Evolutionary conservation across 2,329 filamentous ascomycete genomes (phyloP).

Genomic region (Ascomycota sp.): DNA sequence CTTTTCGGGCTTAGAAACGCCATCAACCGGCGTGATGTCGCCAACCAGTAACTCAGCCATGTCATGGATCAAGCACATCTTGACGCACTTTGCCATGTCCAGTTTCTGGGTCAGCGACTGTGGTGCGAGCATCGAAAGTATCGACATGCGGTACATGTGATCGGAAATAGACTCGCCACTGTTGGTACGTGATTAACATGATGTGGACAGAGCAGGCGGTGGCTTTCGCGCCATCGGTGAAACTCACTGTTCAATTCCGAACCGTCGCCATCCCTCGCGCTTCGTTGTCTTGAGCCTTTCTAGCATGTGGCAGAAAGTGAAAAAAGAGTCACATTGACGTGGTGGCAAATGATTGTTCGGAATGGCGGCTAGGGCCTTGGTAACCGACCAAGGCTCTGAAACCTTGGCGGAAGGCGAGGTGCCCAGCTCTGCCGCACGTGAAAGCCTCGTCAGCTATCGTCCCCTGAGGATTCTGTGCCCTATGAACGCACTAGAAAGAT

Average conservation of each 20-base stretch:
- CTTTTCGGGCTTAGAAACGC: constrained; percentile 71
- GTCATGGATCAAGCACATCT: constrained; percentile 91
- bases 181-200: not conserved
- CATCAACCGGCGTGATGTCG: constrained; percentile 86
- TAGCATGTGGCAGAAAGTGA: constrained; percentile 86
- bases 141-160: constrained; percentile 99
- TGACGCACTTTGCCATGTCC: constrained; percentile 64
- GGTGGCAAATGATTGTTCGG: constrained; percentile 25
- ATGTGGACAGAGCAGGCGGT: no score
- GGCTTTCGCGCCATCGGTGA: no score
- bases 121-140: constrained; percentile 83
- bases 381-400: constrained; percentile 28
- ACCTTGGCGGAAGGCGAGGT: constrained; percentile 17
- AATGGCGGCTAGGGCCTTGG: constrained; percentile 43
- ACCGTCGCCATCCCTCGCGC: constrained; percentile 84
- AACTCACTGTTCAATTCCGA: constrained; percentile 41
- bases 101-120: constrained; percentile 46
- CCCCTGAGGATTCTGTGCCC: no score
- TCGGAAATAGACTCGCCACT: constrained; percentile 82
- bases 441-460: not conserved
- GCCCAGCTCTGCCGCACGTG: constrained; percentile 9
- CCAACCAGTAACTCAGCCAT: constrained; percentile 92
- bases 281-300: constrained; percentile 90
- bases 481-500: no score
- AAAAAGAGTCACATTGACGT: constrained; percentile 44